Evolutionary conservation across 1,284 basidiomycete species (phyloP).

Genomic region (Irpex rosettiformis): DNA sequence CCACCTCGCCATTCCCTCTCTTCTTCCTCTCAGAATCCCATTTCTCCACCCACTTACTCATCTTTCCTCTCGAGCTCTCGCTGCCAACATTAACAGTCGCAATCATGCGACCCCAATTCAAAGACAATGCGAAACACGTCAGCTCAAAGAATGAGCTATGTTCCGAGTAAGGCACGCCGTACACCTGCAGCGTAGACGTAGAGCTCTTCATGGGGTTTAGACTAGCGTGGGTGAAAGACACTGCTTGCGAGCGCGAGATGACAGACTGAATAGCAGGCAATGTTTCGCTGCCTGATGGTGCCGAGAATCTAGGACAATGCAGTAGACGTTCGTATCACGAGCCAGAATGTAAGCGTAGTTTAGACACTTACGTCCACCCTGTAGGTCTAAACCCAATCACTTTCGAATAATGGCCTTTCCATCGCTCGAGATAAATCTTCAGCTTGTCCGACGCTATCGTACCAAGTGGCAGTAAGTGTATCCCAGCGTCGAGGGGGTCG

Average conservation of each 20-base stretch:
- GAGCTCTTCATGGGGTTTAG: constrained; percentile 75
- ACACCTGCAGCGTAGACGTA: constrained; percentile 67
- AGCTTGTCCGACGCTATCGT: constrained; percentile 79
- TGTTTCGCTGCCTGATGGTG: constrained; percentile 63
- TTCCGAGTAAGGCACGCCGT: constrained; percentile 93
- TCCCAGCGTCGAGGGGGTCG: constrained; percentile 73
- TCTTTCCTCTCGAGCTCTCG: constrained; percentile 75
- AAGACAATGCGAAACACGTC: constrained; percentile 88
- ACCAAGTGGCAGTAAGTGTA: constrained; percentile 85
- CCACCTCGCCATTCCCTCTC: constrained; percentile 42
- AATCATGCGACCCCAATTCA: constrained; percentile 83
- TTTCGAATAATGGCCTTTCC: constrained; percentile 70
- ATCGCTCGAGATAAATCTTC: constrained; percentile 74
- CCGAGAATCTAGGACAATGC: constrained; percentile 53
- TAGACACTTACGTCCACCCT: constrained; percentile 79
- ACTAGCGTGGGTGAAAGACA: constrained; percentile 63
- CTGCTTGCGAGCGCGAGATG: constrained; percentile 63
- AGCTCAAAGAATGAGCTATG: constrained; percentile 94
- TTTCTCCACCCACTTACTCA: constrained; percentile 81
- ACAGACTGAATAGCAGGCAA: constrained; percentile 62
- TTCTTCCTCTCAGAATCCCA: constrained; percentile 84
- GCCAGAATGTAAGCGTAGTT: not conserved
- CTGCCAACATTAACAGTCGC: constrained; percentile 94
- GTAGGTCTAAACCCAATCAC: constrained; percentile 89
- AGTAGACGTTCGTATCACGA: not conserved